phyloP scores from a whole-genome alignment of 139 green algal species.

The Picochlorum sp. region DNA sequence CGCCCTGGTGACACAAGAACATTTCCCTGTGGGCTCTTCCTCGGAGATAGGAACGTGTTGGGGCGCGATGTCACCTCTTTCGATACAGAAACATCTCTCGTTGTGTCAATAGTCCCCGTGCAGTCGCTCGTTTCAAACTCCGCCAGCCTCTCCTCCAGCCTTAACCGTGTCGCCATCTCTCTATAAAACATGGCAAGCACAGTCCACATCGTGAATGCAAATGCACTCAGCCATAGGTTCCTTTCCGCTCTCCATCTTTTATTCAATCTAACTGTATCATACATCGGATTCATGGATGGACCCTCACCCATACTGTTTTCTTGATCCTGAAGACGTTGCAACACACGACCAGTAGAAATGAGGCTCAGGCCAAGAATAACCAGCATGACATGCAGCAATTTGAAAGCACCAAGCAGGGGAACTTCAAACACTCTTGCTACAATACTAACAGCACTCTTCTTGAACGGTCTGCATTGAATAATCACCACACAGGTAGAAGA shows the following conservation, averaged over 20 bases:
- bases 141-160: conserved; percentile 15
- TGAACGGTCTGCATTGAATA: conserved; percentile 11
- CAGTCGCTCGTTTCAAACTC: conserved; percentile 14
- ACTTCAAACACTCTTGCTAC: conserved; percentile 23
- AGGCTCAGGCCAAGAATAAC: conserved; percentile 34
- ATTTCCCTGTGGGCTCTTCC: neutral
- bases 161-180: conserved; percentile 16
- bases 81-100: conserved; percentile 10
- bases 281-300: conserved; percentile 22
- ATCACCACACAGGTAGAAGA: too few species aligned
- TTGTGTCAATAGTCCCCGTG: conserved; percentile 1
- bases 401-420: conserved; percentile 26
- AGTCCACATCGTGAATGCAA: conserved; percentile 11
- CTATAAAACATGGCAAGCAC: conserved; percentile 24
- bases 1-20: neutral
- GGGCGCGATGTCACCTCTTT: conserved; percentile 21
- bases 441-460: conserved; percentile 14
- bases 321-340: neutral
- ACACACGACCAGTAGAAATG: conserved; percentile 13
- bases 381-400: conserved; percentile 43
- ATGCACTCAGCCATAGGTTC: conserved; percentile 38
- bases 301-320: neutral
- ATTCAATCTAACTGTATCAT: conserved; percentile 21
- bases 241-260: conserved; percentile 47
- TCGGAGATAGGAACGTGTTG: neutral